phyloP scores from a whole-genome alignment of 306 rosid genomes.

The Sicyos edulis region DNA sequence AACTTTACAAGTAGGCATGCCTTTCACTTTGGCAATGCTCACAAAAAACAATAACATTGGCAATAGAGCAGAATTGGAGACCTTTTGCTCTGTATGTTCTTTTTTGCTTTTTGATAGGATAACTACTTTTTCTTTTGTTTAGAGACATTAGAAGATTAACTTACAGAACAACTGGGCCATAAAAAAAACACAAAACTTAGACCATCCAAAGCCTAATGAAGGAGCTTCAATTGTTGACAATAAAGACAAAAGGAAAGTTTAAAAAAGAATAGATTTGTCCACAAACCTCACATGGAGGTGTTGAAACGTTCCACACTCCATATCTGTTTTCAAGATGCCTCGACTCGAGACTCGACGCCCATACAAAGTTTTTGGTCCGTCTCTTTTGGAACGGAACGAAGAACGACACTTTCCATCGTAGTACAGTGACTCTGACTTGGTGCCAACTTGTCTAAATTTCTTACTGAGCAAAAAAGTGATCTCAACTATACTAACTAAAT shows the following conservation, averaged over 20 bases:
- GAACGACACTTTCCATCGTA: not conserved
- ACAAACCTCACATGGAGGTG: constrained; percentile 3
- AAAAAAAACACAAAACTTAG: not conserved
- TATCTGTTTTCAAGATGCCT: not conserved
- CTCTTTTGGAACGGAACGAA: not conserved
- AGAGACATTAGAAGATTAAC: not conserved
- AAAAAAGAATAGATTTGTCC: not conserved
- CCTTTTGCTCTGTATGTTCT: constrained; percentile 14
- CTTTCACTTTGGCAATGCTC: constrained; percentile 22
- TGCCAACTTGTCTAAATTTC: not conserved
- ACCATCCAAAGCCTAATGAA: not conserved
- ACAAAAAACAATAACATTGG: constrained; percentile 8
- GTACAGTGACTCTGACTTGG: not conserved
- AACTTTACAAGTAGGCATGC: constrained; percentile 24
- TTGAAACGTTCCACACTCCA: not conserved
- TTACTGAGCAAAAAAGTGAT: not conserved
- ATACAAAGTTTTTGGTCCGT: not conserved
- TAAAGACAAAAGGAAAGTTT: not conserved
- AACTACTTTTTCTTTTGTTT: not conserved
- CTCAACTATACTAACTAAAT: not conserved
- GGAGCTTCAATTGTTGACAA: not conserved
- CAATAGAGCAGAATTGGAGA: constrained; percentile 2
- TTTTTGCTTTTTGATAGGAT: not conserved
- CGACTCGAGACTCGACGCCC: not conserved
- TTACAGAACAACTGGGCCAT: constrained; percentile 11